Conservation (phyloP, 768 basidiomycete species). For the Naematelia aurantialba region DNA sequence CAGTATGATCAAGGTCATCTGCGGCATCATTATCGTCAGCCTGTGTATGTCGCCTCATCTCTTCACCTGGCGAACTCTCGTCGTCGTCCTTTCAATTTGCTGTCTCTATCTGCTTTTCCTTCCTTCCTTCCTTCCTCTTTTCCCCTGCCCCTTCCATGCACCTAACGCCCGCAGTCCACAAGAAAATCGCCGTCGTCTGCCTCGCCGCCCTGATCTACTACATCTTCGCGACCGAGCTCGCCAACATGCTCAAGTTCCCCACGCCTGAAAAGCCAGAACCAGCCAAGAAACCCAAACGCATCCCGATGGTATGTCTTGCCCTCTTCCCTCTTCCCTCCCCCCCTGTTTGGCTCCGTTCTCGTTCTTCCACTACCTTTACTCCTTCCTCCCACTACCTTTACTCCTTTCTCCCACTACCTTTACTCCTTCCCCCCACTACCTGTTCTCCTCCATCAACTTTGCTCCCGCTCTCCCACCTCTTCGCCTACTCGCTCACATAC, state of each 20-base stretch:
- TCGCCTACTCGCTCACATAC: neutral
- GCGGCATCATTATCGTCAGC: slow-evolving; percentile 33
- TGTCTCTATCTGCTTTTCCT: neutral
- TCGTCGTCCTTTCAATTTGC: neutral
- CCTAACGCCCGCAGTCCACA: slow-evolving; percentile 14
- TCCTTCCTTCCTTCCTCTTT: neutral
- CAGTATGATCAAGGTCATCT: slow-evolving; percentile 31
- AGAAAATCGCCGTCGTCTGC: slow-evolving; percentile 31
- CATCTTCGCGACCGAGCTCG: slow-evolving; percentile 32
- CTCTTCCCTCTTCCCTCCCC: neutral
- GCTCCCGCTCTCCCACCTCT: no score
- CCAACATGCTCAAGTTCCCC: slow-evolving; percentile 19
- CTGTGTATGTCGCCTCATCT: slow-evolving; percentile 20
- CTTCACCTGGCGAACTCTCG: neutral
- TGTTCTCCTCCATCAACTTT: no score
- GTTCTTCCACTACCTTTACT: neutral
- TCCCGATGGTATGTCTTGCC: slow-evolving; percentile 27
- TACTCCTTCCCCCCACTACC: no score
- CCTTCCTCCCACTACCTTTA: no score
- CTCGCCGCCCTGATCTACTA: slow-evolving; percentile 36
- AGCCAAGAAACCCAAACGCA: slow-evolving; percentile 19
- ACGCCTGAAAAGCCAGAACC: slow-evolving; percentile 9
- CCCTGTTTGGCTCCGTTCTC: neutral
- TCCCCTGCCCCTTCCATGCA: no score
- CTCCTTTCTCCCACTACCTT: no score